phyloP scores from a whole-genome alignment of 345 rosid species.

The Ceriops tagal region DNA sequence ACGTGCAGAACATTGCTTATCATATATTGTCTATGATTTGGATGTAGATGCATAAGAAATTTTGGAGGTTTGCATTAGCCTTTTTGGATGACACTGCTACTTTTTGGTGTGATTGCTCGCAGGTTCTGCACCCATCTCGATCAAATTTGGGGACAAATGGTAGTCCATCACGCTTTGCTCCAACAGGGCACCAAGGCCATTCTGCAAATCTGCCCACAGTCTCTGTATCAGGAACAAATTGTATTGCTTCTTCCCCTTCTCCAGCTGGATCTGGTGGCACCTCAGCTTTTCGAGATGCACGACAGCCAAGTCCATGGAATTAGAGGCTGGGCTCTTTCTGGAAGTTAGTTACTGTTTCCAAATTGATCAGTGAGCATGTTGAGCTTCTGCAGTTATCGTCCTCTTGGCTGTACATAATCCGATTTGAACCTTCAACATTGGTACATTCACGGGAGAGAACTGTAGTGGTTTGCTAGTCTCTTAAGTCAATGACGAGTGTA shows the following conservation, averaged over 20 bases:
- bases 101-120: neutral
- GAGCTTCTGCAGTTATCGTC: too few relatives aligned
- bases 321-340: conserved; percentile 19
- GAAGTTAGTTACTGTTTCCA: neutral
- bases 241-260: conserved; percentile 53
- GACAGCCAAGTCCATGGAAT: conserved; percentile 85
- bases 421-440: neutral
- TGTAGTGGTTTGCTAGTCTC: neutral
- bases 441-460: neutral
- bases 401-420: too few relatives aligned
- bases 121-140: conserved; percentile 45
- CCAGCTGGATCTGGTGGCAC: conserved; percentile 95
- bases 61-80: too few relatives aligned
- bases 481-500: neutral
- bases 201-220: conserved; percentile 46
- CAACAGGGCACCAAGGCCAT: conserved; percentile 41
- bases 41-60: neutral
- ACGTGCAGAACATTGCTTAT: neutral
- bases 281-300: conserved; percentile 70
- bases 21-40: neutral
- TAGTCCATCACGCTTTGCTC: conserved; percentile 83
- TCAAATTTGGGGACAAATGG: conserved; percentile 41
- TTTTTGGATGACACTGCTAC: too few relatives aligned
- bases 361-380: too few relatives aligned
- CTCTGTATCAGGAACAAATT: conserved; percentile 62